Conservation (phyloP, 2,329 filamentous ascomycete species). For the Pyrenochaeta sp. region DNA sequence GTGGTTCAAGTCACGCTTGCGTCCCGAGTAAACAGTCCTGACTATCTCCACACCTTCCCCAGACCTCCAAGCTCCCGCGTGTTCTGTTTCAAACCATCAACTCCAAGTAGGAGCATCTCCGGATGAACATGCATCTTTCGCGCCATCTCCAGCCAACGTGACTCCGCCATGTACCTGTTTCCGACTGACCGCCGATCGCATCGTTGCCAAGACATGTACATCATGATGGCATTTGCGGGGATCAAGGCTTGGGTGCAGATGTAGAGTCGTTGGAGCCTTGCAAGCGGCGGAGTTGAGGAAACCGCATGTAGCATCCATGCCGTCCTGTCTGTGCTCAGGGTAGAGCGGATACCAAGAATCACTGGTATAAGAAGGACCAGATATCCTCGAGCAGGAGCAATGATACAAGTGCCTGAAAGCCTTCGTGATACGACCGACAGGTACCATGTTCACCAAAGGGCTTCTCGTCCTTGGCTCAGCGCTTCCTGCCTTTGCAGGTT, state of each 20-base stretch:
- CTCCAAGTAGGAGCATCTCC: conserved; percentile 21
- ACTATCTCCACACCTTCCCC: conserved; percentile 15
- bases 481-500: conserved; percentile 24
- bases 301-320: conserved; percentile 5
- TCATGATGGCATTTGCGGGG: conserved; percentile 27
- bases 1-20: conserved; percentile 6
- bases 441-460: conserved; percentile 34
- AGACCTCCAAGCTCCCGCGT: conserved; percentile 10
- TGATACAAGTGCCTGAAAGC: conserved; percentile 6
- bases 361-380: conserved; percentile 16
- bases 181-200: conserved; percentile 1
- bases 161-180: conserved; percentile 23
- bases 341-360: neutral
- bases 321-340: neutral
- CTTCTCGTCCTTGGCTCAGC: conserved; percentile 34
- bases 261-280: conserved; percentile 12
- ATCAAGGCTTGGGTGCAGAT: conserved; percentile 25
- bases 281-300: conserved; percentile 12
- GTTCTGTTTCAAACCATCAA: neutral
- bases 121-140: conserved; percentile 9
- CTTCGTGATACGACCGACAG: conserved; percentile 7
- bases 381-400: conserved; percentile 7
- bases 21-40: conserved; percentile 5
- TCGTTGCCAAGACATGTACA: conserved; percentile 25
- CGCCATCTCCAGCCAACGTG: neutral